phyloP scores from a whole-genome alignment of 177 flowering plant genomes.

The Vitis hybrid region DNA sequence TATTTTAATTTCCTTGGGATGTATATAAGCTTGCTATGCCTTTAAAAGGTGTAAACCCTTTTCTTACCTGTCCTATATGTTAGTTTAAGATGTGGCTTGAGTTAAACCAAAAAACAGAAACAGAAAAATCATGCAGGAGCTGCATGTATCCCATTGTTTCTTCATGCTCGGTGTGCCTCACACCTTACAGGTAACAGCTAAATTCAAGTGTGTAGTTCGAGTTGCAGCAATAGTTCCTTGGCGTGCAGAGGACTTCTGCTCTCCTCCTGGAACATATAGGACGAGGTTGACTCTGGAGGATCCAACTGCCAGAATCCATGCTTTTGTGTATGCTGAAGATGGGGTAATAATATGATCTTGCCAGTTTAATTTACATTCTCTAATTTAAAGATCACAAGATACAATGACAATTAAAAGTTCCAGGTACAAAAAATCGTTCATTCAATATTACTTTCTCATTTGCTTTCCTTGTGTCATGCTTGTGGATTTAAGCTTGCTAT shows the following conservation, averaged over 20 bases:
- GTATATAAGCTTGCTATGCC: too few species aligned
- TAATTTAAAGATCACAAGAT: not conserved
- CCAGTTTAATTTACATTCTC: not conserved
- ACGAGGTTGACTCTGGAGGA: constrained; percentile 77
- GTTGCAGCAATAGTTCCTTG: constrained; percentile 63
- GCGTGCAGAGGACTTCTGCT: constrained; percentile 47
- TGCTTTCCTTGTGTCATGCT: not conserved
- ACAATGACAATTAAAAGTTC: not conserved
- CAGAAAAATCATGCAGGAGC: not conserved
- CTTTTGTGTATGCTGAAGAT: constrained; percentile 65
- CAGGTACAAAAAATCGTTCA: not conserved
- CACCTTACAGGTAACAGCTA: constrained; percentile 50
- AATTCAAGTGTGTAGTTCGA: constrained; percentile 73
- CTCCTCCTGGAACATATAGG: constrained; percentile 48
- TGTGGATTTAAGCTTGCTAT: not conserved
- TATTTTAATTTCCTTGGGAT: too few species aligned
- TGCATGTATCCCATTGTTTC: not conserved
- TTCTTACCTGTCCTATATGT: not conserved
- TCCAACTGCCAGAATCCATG: constrained; percentile 82
- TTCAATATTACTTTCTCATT: not conserved
- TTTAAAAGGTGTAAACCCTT: not conserved
- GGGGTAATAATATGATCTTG: constrained; percentile 45
- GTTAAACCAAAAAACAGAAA: not conserved
- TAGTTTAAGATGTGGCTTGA: not conserved
- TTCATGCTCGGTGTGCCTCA: not conserved